Base-by-base conservation (phyloP, 192 early-diverging fungal species). In the Linnemannia hyalina region DNA sequence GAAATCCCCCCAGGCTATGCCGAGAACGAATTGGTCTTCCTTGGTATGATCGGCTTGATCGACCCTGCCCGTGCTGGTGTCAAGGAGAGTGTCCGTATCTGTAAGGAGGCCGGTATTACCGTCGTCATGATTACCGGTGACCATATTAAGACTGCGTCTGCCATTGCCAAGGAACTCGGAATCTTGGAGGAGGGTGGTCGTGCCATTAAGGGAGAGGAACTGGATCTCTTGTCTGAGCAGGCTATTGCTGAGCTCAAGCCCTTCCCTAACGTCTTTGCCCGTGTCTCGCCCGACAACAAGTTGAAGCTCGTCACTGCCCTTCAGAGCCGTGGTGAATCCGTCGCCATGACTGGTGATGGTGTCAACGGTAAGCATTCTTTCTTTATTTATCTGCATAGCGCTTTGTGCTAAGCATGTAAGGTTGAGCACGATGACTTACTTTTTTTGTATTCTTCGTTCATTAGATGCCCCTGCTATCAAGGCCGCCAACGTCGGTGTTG, bases 271-370 rank as follows among this genome's bases (percentile, higher is more conserved):
- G 98, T 99, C 5, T 98, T 99, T 95, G 98, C 98, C 23, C 96
- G 98, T 72, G 97, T 98, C 73, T 94, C 93, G 74, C 98, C 98
- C 0, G 97, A 99, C 79, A 99, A 98, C 91, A 99, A 99, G 90
- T 90, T 99, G 63, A 96, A 96, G 87, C 97, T 99, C 70, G 97
- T 99, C 49, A 92, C 92, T n/a, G 98, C 98, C 4, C 90, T 99
- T 36, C 97, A 99, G 87, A 91, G 91, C 44, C 89, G 92, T 60
- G 93, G 93, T 18, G 91, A 95, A 75, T 90, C 93, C 22, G 95
- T 95, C 60, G 95, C 95, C 20, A 97, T 98, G 97, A 98, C 97
- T n/a, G 98, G 98, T 80, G 98, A 99, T 88, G 98, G 98, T 80
- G 97, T 98, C 54, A 96, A 96, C 80, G 92, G 91, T 91, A 87